phyloP scores from a whole-genome alignment of 805 yeast species.

The Sugiyamaella lignohabitans region DNA sequence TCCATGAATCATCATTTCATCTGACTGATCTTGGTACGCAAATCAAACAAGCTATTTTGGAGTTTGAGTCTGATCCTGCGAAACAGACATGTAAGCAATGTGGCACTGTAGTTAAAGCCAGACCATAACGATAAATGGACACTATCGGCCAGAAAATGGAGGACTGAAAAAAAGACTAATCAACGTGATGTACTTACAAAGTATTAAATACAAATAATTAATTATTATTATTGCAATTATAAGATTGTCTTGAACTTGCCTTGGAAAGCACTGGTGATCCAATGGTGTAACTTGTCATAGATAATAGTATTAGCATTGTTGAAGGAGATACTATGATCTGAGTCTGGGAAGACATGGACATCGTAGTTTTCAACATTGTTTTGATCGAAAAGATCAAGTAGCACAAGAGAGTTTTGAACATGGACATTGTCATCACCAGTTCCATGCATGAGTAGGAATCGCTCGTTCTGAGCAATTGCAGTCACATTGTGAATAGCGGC shows the following conservation, averaged over 20 bases:
- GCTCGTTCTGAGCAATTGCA: conserved; percentile 46
- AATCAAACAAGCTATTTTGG: conserved; percentile 72
- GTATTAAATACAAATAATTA: neutral
- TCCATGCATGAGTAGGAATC: conserved; percentile 91
- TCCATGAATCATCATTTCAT: conserved; percentile 64
- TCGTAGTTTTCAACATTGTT: conserved; percentile 84
- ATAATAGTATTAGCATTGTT: conserved; percentile 77
- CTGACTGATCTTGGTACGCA: conserved; percentile 84
- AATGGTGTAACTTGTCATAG: conserved; percentile 58
- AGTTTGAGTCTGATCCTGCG: conserved; percentile 55
- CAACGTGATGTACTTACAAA: too few species aligned
- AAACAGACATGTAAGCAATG: conserved; percentile 71
- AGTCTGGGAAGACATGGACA: conserved; percentile 84
- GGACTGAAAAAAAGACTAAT: neutral
- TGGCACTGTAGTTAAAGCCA: conserved; percentile 44
- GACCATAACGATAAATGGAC: conserved; percentile 9
- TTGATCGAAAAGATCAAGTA: conserved; percentile 68
- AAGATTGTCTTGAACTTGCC: conserved; percentile 19
- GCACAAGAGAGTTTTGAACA: conserved; percentile 76
- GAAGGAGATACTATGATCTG: conserved; percentile 73
- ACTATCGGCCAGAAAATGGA: neutral
- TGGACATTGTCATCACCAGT: conserved; percentile 98
- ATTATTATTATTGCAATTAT: neutral
- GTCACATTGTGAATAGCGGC: conserved; percentile 53
- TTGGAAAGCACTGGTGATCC: conserved; percentile 46